phyloP scores from a whole-genome alignment of 2,329 filamentous ascomycete species.

The Lomentospora prolificans region DNA sequence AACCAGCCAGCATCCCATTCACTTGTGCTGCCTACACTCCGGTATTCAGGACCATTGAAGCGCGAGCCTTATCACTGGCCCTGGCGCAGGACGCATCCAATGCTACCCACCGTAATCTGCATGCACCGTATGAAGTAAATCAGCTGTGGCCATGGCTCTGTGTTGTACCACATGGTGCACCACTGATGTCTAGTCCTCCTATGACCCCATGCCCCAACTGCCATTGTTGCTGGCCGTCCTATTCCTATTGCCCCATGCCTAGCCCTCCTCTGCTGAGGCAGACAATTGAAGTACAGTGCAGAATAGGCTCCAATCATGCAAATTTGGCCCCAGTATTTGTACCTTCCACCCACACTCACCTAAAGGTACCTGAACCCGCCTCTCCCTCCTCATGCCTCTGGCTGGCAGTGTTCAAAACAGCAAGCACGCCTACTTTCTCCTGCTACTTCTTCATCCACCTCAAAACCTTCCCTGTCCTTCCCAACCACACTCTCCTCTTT shows the following conservation, averaged over 20 bases:
- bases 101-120: not conserved
- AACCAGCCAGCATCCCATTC: too few species aligned
- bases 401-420: not conserved
- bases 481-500: conserved; percentile 7
- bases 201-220: too few species aligned
- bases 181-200: too few species aligned
- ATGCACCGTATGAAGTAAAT: not conserved
- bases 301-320: not conserved
- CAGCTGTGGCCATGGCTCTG: not conserved
- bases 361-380: not conserved
- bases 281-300: not conserved
- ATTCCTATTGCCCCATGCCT: not conserved
- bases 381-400: not conserved
- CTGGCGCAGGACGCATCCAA: too few species aligned
- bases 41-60: not conserved
- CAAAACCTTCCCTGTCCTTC: conserved; percentile 4
- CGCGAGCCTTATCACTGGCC: too few species aligned
- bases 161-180: too few species aligned
- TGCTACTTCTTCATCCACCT: not conserved
- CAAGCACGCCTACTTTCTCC: not conserved
- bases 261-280: not conserved
- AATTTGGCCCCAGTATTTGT: not conserved
- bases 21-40: not conserved
- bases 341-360: not conserved
- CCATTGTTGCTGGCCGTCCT: not conserved